A percentile compares a stretch with the other conserved stretches of the same genome.
Evolutionary conservation across 2,329 filamentous ascomycete species (phyloP).

Genomic region (Parastagonospora nodorum): DNA sequence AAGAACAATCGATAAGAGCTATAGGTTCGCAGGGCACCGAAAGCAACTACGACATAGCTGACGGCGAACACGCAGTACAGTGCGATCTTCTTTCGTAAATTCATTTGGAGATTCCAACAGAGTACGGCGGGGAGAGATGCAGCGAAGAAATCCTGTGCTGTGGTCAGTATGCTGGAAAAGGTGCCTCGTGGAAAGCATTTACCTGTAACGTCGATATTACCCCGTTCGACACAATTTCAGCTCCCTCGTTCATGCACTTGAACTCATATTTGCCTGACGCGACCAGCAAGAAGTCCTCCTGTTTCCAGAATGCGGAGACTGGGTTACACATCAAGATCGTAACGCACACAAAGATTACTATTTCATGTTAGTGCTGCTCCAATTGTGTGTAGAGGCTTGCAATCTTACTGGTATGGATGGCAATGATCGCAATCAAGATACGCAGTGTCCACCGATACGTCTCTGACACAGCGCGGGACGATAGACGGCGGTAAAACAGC

Average conservation of each 20-base stretch:
- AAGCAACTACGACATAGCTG: conserved; percentile 19
- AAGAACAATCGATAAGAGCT: conserved; percentile 24
- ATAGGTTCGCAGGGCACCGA: conserved; percentile 21
- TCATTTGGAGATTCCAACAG: conserved; percentile 31
- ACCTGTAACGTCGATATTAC: conserved; percentile 17
- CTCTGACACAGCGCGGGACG: conserved; percentile 16
- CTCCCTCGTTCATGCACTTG: conserved; percentile 29
- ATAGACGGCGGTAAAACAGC: conserved; percentile 29
- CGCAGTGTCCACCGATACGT: conserved; percentile 19
- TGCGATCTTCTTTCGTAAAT: conserved; percentile 25
- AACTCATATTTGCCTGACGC: conserved; percentile 16
- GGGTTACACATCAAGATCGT: conserved; percentile 26
- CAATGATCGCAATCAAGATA: conserved; percentile 19
- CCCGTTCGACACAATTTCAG: conserved; percentile 20
- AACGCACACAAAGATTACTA: conserved; percentile 20
- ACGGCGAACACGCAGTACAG: conserved; percentile 27
- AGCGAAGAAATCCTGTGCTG: conserved; percentile 23
- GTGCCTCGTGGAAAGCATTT: not conserved
- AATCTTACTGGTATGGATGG: conserved; percentile 10
- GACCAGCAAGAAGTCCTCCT: conserved; percentile 14
- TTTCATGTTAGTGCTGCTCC: not conserved
- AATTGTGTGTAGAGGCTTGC: conserved; percentile 8
- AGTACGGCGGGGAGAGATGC: conserved; percentile 26
- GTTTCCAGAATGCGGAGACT: conserved; percentile 32
- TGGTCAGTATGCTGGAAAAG: not conserved